These are phyloP conservation scores for Agapanthus africanus DNA, from an alignment of 106 monocot species.

Conservation along the genomic window DNA sequence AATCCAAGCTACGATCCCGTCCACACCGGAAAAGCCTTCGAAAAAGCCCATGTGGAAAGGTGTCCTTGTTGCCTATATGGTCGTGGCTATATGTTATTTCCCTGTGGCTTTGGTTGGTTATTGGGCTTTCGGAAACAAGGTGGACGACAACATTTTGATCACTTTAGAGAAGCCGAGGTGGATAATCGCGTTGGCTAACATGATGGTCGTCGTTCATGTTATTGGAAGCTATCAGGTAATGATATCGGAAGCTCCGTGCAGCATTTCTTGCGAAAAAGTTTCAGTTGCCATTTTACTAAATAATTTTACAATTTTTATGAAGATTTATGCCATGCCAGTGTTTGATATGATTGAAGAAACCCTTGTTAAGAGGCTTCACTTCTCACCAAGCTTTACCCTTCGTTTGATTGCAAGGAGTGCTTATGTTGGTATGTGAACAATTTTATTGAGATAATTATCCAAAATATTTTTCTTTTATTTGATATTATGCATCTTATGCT, in stretches of 20 bases:
- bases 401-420: constrained; percentile 30
- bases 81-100: constrained; percentile 52
- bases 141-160: constrained; percentile 31
- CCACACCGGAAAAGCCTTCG: constrained; percentile 41
- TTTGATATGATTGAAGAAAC: constrained; percentile 66
- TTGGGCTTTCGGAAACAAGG: constrained; percentile 35
- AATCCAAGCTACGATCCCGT: constrained; percentile 47
- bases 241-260: background rate
- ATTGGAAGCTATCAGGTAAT: constrained; percentile 54
- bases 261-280: background rate
- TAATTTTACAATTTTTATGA: background rate
- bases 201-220: constrained; percentile 49
- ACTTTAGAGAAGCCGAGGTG: constrained; percentile 25
- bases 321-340: constrained; percentile 58
- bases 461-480: background rate
- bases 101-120: constrained; percentile 34
- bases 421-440: constrained; percentile 46
- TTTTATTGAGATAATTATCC: background rate
- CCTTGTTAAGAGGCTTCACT: constrained; percentile 35
- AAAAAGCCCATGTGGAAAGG: constrained; percentile 57
- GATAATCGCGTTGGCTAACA: constrained; percentile 46
- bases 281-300: background rate
- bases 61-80: constrained; percentile 34
- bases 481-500: background rate
- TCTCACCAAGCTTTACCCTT: constrained; percentile 25